Conservation (phyloP, 2,329 filamentous ascomycete genomes). For the Dactylellina cionopaga region DNA sequence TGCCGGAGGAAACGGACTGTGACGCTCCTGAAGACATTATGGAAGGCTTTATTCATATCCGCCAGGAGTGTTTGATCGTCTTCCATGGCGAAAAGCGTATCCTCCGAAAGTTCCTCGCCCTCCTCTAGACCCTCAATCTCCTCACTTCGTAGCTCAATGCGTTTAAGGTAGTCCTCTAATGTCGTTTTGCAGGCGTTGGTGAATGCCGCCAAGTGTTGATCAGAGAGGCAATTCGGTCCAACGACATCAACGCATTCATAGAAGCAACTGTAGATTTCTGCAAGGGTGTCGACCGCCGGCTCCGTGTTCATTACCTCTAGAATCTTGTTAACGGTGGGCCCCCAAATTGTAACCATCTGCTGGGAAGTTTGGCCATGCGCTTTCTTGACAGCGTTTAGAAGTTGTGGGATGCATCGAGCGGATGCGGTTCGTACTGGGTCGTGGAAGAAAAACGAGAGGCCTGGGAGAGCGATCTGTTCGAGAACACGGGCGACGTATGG, state of each 20-base stretch:
- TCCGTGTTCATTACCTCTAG: slow-evolving; percentile 88
- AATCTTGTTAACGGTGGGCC: slow-evolving; percentile 84
- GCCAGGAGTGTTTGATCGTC: slow-evolving; percentile 96
- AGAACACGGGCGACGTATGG: slow-evolving; percentile 92
- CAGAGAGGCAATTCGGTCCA: slow-evolving; percentile 81
- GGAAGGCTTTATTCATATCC: slow-evolving; percentile 99
- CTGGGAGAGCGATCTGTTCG: slow-evolving; percentile 94
- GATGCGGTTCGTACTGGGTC: slow-evolving; percentile 95
- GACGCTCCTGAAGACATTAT: slow-evolving; percentile 98
- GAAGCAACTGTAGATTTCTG: slow-evolving; percentile 99
- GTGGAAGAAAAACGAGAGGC: slow-evolving; percentile 98
- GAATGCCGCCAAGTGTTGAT: slow-evolving; percentile 83
- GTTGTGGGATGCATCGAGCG: slow-evolving; percentile 90
- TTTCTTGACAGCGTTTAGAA: slow-evolving; percentile 93
- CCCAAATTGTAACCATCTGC: slow-evolving; percentile 85
- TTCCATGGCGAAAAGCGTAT: slow-evolving; percentile 88
- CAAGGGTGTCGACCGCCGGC: slow-evolving; percentile 92
- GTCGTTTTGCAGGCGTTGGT: slow-evolving; percentile 86
- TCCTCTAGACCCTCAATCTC: slow-evolving; percentile 86
- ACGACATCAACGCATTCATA: slow-evolving; percentile 97
- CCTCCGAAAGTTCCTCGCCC: slow-evolving; percentile 87
- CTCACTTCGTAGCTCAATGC: slow-evolving; percentile 83
- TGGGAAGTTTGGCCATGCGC: slow-evolving; percentile 82
- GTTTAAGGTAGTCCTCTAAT: slow-evolving; percentile 89
- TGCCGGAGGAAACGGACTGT: slow-evolving; percentile 82